phyloP scores from a whole-genome alignment of 1,284 basidiomycete genomes.

The Tilletia walkeri region DNA sequence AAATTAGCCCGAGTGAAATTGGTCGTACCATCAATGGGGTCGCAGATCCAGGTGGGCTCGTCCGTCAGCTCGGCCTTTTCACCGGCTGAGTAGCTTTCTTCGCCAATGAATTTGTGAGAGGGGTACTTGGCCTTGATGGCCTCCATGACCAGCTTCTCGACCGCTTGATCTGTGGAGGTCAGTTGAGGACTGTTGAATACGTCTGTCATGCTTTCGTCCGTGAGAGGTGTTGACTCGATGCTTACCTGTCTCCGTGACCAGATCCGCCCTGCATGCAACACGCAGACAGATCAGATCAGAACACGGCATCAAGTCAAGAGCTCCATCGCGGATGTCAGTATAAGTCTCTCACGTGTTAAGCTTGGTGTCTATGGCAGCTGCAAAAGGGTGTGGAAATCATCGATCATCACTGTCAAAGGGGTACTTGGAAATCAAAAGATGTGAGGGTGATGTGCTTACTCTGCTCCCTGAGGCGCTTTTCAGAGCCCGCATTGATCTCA shows the following conservation, averaged over 20 bases:
- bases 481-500: slow-evolving; percentile 59
- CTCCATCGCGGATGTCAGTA: neutral
- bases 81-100: slow-evolving; percentile 78
- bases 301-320: neutral
- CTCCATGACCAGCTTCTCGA: slow-evolving; percentile 78
- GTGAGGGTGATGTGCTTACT: slow-evolving; percentile 1
- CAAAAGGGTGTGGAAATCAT: slow-evolving; percentile 24
- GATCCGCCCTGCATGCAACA: slow-evolving; percentile 40
- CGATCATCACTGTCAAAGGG: slow-evolving; percentile 5
- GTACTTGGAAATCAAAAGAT: no score
- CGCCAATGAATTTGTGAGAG: slow-evolving; percentile 81
- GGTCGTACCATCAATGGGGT: slow-evolving; percentile 76
- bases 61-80: slow-evolving; percentile 71
- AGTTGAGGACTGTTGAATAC: neutral
- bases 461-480: slow-evolving; percentile 50
- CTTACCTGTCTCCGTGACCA: slow-evolving; percentile 80
- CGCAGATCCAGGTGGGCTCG: slow-evolving; percentile 86
- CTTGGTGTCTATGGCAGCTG: slow-evolving; percentile 27
- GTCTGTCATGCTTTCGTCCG: neutral
- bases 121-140: slow-evolving; percentile 72
- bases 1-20: slow-evolving; percentile 58
- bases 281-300: neutral
- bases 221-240: neutral
- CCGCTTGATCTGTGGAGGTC: slow-evolving; percentile 69
- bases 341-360: slow-evolving; percentile 42